Evolutionary conservation across 305 asterid species (phyloP).

Genomic region (Petunia hybrid): DNA sequence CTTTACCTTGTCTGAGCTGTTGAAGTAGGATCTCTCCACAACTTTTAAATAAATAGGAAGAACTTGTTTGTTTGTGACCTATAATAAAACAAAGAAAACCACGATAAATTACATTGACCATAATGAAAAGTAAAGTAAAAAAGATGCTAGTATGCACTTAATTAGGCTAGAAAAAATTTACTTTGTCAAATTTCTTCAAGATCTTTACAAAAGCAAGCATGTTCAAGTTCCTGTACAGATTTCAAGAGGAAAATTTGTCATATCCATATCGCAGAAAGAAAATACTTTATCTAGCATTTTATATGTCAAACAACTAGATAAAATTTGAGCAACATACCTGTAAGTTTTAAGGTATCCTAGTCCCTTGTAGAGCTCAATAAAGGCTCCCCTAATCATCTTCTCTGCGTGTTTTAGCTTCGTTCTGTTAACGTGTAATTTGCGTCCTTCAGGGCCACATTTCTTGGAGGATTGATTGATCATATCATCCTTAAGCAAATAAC

Average conservation of each 20-base stretch:
- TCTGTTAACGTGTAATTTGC: conserved; percentile 65
- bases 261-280: background rate
- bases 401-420: conserved; percentile 83
- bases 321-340: conserved; percentile 50
- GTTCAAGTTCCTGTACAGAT: conserved; percentile 72
- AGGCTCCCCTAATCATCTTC: conserved; percentile 91
- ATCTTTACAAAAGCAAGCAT: conserved; percentile 93
- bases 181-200: conserved; percentile 96
- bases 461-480: conserved; percentile 69
- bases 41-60: conserved; percentile 88
- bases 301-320: background rate
- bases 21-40: conserved; percentile 91
- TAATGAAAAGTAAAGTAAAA: background rate
- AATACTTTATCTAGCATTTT: background rate
- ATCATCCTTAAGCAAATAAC: conserved; percentile 87
- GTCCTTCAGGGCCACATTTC: conserved; percentile 63
- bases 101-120: conserved; percentile 36
- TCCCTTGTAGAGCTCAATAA: conserved; percentile 90
- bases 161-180: conserved; percentile 38
- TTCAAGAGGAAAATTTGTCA: conserved; percentile 12
- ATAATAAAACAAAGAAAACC: conserved; percentile 21
- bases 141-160: background rate
- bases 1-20: conserved; percentile 91
- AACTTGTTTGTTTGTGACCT: conserved; percentile 89
- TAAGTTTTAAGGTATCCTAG: conserved; percentile 84